These are phyloP conservation scores for Aspergillus taichungensis DNA, from an alignment of 495 filamentous ascomycete species.

Conservation along the genomic window DNA sequence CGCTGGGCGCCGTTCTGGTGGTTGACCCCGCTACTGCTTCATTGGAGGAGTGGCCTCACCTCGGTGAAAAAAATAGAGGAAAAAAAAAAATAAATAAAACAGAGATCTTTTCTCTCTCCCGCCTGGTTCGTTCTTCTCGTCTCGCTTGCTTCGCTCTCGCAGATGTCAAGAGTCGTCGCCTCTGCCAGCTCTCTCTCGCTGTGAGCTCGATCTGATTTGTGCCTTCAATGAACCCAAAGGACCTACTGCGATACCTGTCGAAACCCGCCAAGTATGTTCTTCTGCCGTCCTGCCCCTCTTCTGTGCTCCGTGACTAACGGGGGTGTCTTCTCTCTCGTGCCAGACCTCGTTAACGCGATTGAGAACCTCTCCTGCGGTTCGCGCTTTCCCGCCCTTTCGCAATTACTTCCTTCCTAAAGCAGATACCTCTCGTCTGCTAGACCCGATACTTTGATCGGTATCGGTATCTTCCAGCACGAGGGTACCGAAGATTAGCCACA, in stretches of 20 bases:
- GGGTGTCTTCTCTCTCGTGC: slow-evolving; percentile 5
- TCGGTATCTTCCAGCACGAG: slow-evolving; percentile 76
- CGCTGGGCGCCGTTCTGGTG: too few species aligned
- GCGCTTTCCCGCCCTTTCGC: slow-evolving; percentile 7
- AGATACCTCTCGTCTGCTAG: slow-evolving; percentile 81
- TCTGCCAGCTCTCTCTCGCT: slow-evolving; percentile 26
- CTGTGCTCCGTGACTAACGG: slow-evolving; percentile 1
- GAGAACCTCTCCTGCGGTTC: slow-evolving; percentile 22
- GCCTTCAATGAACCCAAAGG: slow-evolving; percentile 82
- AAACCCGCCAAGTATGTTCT: slow-evolving; percentile 84
- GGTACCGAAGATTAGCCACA: slow-evolving; percentile 55
- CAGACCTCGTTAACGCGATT: slow-evolving; percentile 85
- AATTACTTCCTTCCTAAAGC: slow-evolving; percentile 27
- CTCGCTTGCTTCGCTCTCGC: slow-evolving; percentile 7
- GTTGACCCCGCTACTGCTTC: too few species aligned
- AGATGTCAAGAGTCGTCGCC: slow-evolving; percentile 33
- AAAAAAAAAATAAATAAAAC: too few species aligned
- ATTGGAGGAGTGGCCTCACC: too few species aligned
- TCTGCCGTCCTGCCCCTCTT: slow-evolving; percentile 3
- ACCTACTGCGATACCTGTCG: slow-evolving; percentile 88
- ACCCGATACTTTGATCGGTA: slow-evolving; percentile 82
- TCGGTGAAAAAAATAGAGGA: too few species aligned
- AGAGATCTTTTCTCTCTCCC: neutral
- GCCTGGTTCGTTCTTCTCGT: slow-evolving; percentile 1
- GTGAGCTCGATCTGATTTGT: slow-evolving; percentile 25